phyloP scores from a whole-genome alignment of 2,329 filamentous ascomycete genomes.

The Pseudocercospora musae region DNA sequence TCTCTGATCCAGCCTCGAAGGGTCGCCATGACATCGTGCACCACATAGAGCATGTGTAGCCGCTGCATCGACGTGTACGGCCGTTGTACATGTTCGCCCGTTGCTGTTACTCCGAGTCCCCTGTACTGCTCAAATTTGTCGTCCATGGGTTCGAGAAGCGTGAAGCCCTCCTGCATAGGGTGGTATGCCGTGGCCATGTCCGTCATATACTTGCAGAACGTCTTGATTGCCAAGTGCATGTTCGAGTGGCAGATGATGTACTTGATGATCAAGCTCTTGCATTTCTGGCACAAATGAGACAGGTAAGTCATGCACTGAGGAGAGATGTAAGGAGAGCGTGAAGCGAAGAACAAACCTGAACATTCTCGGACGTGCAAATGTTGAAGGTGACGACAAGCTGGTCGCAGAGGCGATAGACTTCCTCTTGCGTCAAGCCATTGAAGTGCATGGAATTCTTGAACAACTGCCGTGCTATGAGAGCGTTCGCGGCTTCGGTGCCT shows the following conservation, averaged over 20 bases:
- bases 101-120: background rate
- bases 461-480: constrained; percentile 3
- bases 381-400: constrained; percentile 21
- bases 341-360: constrained; percentile 24
- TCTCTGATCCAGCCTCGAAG: constrained; percentile 4
- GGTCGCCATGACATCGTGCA: constrained; percentile 20
- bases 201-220: constrained; percentile 20
- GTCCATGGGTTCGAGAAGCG: background rate
- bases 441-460: background rate
- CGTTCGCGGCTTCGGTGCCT: background rate
- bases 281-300: constrained; percentile 16
- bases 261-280: constrained; percentile 21
- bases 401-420: background rate
- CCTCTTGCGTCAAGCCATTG: background rate
- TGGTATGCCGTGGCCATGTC: constrained; percentile 15
- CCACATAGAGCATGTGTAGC: constrained; percentile 24
- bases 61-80: constrained; percentile 17
- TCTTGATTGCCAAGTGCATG: constrained; percentile 8
- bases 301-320: constrained; percentile 18
- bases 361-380: constrained; percentile 20
- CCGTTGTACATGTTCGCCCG: background rate
- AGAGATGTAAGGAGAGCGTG: background rate
- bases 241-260: constrained; percentile 16
- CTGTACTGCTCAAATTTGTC: background rate
- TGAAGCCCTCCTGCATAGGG: background rate